phyloP scores from a whole-genome alignment of 176 grass and related monocot species.

The Eleusine indica region DNA sequence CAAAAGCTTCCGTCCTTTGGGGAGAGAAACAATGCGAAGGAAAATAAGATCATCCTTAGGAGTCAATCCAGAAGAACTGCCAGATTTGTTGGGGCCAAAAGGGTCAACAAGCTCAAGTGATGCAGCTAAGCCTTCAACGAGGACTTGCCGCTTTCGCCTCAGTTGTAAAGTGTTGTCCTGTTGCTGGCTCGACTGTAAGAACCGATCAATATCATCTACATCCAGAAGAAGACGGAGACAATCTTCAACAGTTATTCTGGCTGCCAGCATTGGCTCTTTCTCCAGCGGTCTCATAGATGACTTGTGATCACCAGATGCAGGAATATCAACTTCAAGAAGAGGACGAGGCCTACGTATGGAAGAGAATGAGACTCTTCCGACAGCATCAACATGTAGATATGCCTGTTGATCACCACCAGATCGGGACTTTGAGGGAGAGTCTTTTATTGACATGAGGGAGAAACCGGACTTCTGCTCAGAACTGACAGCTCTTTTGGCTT shows the following conservation, averaged over 20 bases:
- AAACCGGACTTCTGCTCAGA: constrained; percentile 64
- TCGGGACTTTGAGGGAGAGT: constrained; percentile 67
- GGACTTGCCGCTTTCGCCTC: constrained; percentile 68
- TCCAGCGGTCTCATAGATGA: constrained; percentile 64
- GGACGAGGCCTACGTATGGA: constrained; percentile 76
- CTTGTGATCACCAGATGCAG: constrained; percentile 60
- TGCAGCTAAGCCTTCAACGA: constrained; percentile 89
- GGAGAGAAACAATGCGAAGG: constrained; percentile 79
- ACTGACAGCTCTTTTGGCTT: constrained; percentile 71
- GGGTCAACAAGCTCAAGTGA: constrained; percentile 95
- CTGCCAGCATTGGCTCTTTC: constrained; percentile 88
- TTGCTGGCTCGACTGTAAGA: constrained; percentile 67
- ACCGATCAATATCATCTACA: constrained; percentile 85
- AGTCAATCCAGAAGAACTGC: constrained; percentile 63
- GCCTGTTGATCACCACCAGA: constrained; percentile 65
- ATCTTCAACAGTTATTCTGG: constrained; percentile 96
- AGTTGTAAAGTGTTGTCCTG: constrained; percentile 85
- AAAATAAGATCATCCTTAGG: constrained; percentile 85
- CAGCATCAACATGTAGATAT: constrained; percentile 73
- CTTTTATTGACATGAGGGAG: constrained; percentile 67
- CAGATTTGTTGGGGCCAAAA: constrained; percentile 76
- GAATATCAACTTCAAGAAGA: constrained; percentile 79
- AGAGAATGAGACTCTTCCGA: constrained; percentile 76
- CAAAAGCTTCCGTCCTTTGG: constrained; percentile 87
- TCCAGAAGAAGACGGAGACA: constrained; percentile 74